Evolutionary conservation across 805 yeast genomes (phyloP).

Genomic region (Lipomyces sp.): DNA sequence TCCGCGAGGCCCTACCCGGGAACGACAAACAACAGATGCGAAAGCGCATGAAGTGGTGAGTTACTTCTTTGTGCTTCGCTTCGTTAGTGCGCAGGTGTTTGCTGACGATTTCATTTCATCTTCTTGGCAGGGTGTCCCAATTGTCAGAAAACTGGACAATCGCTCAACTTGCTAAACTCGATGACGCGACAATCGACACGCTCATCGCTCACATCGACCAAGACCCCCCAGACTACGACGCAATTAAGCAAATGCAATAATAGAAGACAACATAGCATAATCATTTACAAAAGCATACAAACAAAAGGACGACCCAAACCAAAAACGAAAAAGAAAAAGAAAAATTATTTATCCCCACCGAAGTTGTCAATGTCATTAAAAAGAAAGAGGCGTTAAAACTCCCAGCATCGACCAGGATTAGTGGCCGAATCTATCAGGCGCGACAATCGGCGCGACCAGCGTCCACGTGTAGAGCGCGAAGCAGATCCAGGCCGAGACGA

Average conservation of each 20-base stretch:
- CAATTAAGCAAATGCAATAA: no score
- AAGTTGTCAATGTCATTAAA: background rate
- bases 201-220: conserved; percentile 7
- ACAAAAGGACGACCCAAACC: background rate
- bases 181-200: conserved; percentile 9
- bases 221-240: conserved; percentile 22
- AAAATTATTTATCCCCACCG: background rate
- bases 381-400: no score
- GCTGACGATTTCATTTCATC: background rate
- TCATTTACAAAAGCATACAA: background rate
- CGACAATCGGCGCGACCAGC: conserved; percentile 78
- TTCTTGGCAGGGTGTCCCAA: conserved; percentile 18
- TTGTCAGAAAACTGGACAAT: conserved; percentile 26
- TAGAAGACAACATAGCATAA: no score
- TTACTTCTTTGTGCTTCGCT: background rate
- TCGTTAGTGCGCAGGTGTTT: no score
- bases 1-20: conserved; percentile 21
- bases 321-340: background rate
- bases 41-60: conserved; percentile 27
- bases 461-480: conserved; percentile 86
- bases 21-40: conserved; percentile 7
- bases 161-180: conserved; percentile 15
- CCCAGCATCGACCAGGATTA: no score
- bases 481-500: conserved; percentile 89
- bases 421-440: conserved; percentile 76